phyloP scores from a whole-genome alignment of 129 eudicot genomes.

The Silybum marianum region DNA sequence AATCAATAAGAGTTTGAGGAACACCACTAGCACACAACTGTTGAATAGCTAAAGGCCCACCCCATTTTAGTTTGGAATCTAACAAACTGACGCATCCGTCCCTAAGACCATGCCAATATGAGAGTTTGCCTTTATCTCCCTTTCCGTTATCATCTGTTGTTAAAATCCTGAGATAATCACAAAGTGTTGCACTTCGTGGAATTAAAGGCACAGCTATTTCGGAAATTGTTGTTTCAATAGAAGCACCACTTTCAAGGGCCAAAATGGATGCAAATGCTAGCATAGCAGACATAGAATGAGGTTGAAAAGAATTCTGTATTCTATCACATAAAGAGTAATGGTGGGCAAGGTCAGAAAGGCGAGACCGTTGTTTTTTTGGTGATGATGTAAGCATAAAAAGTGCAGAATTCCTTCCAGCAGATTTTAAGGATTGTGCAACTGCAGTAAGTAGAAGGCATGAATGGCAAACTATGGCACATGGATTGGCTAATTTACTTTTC shows the following conservation, averaged over 20 bases:
- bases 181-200: conserved; percentile 86
- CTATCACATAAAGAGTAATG: conserved; percentile 77
- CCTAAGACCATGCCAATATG: conserved; percentile 79
- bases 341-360: conserved; percentile 84
- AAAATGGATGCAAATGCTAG: conserved; percentile 90
- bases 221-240: conserved; percentile 56
- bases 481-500: conserved; percentile 56
- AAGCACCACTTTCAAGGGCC: conserved; percentile 61
- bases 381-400: conserved; percentile 77
- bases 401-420: conserved; percentile 82
- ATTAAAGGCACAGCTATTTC: conserved; percentile 89
- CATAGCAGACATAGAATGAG: conserved; percentile 87
- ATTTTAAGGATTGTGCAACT: conserved; percentile 77
- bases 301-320: conserved; percentile 62
- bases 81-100: conserved; percentile 91
- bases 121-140: conserved; percentile 49
- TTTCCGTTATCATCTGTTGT: conserved; percentile 45
- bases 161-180: conserved; percentile 65
- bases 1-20: conserved; percentile 79
- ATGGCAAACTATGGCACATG: conserved; percentile 58
- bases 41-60: conserved; percentile 90
- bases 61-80: conserved; percentile 81
- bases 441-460: conserved; percentile 74
- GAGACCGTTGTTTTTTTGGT: conserved; percentile 76
- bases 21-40: conserved; percentile 97